A percentile compares a stretch with the other conserved stretches of the same genome.
Conservation (phyloP, 331 rosid species). For the Prunus yedoensis region DNA sequence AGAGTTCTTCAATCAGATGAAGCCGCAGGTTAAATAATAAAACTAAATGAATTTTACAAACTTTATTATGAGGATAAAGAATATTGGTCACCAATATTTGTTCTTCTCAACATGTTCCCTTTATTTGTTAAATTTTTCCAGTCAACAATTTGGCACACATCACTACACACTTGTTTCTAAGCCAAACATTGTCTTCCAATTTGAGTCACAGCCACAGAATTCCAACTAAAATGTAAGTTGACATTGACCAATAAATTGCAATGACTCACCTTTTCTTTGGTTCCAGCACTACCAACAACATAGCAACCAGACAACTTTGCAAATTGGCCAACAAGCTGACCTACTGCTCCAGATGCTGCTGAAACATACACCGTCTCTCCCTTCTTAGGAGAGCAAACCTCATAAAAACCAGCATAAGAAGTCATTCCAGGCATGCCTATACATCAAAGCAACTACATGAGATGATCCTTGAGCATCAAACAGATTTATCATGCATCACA, state of each 20-base stretch:
- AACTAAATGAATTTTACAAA: background rate
- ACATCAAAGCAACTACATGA: background rate
- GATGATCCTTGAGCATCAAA: background rate
- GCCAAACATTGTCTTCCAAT: background rate
- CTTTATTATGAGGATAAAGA: background rate
- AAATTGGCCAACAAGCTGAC: no score
- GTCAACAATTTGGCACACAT: background rate
- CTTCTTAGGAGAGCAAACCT: no score
- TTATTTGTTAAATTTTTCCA: background rate
- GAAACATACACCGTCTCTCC: no score
- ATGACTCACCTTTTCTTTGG: no score
- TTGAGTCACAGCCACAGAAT: background rate
- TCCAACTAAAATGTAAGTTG: background rate
- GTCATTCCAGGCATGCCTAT: constrained; percentile 64
- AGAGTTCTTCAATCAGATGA: constrained; percentile 2
- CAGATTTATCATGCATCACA: background rate
- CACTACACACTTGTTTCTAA: background rate
- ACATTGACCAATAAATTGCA: background rate
- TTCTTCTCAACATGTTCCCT: background rate
- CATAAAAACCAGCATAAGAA: constrained; percentile 38
- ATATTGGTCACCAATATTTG: background rate
- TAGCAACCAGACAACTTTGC: no score
- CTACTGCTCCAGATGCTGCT: no score
- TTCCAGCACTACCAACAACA: no score
- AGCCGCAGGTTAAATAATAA: background rate